Evolutionary conservation across 495 filamentous ascomycete genomes (phyloP), one percentile per base, ranked within the genome.

Genomic region (Paragyromitra xinjiangensis): DNA sequence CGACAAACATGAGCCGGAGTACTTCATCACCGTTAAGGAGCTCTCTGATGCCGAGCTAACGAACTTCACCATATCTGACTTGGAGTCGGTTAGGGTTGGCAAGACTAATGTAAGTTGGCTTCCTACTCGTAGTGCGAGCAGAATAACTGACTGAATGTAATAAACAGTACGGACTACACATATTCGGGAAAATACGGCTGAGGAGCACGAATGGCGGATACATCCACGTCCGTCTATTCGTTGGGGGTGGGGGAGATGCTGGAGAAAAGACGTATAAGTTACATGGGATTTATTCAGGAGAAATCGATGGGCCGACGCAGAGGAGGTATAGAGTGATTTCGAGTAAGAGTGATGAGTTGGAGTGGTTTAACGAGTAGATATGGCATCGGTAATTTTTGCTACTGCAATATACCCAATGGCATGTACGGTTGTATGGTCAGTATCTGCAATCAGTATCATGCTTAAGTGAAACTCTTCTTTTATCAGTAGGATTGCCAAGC

Each of bases 131-230:
- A n/a, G 8, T 45, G 12, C 14, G 14, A n/a, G 19, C 5, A 45
- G 29, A 26, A 44, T 37, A 14, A n/a, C 44, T 64, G 16, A 45
- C 22, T 55, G 14, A 12, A n/a, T 40, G 7, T 6, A 6, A 29
- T 22, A 55, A 66, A 53, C 4, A 79, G 1, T 90, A 90, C 78
- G 88, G 89, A 1, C 75, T 88, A 11, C 87, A 88, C 79, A 78
- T 90, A 16, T 87, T 90, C 73, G 88, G 87, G 77, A 89, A 88
- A 76, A 80, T 90, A 55, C 85, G 84, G 24, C 81, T 90, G 34
- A 87, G 86, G 5, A 83, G 83, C 26, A 70, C 68, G 19, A 70
- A 83, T 9, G 77, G 81, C 19, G 78, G 71, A 37, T 84, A 84
- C 63, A 83, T 84, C 12, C 80, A 83, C 48, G 75, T 89, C 73